These are phyloP conservation scores for Arthromyces matolae DNA, from an alignment of 768 basidiomycete genomes.

Conservation along the genomic window DNA sequence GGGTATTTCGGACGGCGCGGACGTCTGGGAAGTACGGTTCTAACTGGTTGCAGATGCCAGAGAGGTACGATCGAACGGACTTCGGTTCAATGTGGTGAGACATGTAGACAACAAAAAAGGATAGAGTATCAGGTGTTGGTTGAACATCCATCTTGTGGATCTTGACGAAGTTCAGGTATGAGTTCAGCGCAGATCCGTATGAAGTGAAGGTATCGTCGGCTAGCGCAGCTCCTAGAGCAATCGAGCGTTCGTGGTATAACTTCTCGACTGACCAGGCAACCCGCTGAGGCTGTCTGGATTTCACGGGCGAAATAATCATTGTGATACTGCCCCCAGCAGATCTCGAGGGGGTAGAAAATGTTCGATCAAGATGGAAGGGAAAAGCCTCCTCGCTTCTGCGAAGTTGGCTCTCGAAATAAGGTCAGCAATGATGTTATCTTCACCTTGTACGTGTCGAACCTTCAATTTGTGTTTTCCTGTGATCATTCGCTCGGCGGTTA, in stretches of 20 bases:
- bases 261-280: constrained; percentile 27
- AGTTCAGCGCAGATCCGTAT: constrained; percentile 34
- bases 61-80: background rate
- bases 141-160: too few relatives aligned
- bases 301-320: constrained; percentile 12
- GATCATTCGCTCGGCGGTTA: background rate
- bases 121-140: too few relatives aligned
- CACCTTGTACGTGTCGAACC: background rate
- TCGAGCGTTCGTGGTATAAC: constrained; percentile 13
- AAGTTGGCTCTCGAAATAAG: background rate
- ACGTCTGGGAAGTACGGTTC: too few relatives aligned
- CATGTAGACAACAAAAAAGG: too few relatives aligned
- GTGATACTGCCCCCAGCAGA: constrained; percentile 1
- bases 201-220: constrained; percentile 17
- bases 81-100: too few relatives aligned
- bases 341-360: constrained; percentile 2
- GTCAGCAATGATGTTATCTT: background rate
- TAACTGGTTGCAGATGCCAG: background rate
- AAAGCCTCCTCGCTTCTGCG: background rate
- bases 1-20: background rate
- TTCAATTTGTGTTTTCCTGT: background rate
- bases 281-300: constrained; percentile 25
- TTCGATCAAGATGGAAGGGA: background rate
- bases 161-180: constrained; percentile 31
- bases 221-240: constrained; percentile 14